Evolutionary conservation across 176 grass and related monocot species (phyloP).

Genomic region (Avena insularis): DNA sequence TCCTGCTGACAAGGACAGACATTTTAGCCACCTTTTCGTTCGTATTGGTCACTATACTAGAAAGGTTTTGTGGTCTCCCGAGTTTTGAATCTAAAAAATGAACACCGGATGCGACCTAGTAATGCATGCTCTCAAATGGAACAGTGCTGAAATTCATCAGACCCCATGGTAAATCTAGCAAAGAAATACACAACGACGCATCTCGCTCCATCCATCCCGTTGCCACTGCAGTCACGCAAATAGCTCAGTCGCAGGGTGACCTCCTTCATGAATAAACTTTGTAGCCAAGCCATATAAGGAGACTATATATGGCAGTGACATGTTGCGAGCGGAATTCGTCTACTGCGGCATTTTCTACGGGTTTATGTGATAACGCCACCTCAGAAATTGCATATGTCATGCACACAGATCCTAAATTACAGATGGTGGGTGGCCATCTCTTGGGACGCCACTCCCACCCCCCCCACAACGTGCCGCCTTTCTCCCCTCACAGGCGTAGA

Average conservation of each 20-base stretch:
- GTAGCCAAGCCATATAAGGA: too few species aligned
- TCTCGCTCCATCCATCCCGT: neutral
- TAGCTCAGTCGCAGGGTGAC: neutral
- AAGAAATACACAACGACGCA: neutral
- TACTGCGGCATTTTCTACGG: too few species aligned
- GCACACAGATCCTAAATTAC: too few species aligned
- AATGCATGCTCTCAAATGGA: neutral
- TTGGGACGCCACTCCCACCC: too few species aligned
- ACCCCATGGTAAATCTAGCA: neutral
- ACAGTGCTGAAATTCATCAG: neutral
- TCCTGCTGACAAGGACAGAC: neutral
- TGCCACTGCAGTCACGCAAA: neutral
- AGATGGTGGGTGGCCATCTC: too few species aligned
- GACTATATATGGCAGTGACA: too few species aligned
- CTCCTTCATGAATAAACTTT: too few species aligned
- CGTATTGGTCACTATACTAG: neutral
- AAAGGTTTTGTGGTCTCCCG: neutral
- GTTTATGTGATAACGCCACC: too few species aligned
- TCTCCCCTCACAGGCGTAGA: neutral
- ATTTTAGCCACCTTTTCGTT: neutral
- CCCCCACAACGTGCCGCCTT: too few species aligned
- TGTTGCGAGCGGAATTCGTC: too few species aligned
- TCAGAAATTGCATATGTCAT: too few species aligned
- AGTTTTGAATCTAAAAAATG: neutral
- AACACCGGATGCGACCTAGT: neutral